phyloP scores from a whole-genome alignment of 306 rosid species.

The Inga leiocalycina region DNA sequence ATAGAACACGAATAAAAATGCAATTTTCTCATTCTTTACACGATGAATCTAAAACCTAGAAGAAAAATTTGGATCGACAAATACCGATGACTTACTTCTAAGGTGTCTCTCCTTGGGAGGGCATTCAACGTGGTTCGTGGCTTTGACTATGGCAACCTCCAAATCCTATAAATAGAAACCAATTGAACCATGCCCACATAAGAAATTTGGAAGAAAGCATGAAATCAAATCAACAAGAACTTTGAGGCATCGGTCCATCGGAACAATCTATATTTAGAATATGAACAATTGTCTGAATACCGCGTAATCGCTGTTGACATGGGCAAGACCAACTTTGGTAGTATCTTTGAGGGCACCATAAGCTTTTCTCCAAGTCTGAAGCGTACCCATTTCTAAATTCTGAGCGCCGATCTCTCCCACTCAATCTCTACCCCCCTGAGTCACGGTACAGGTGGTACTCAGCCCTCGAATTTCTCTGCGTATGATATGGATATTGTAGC shows the following conservation, averaged over 20 bases:
- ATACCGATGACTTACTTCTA: conserved; percentile 60
- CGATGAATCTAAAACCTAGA: conserved; percentile 15
- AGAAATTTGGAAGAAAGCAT: conserved; percentile 7
- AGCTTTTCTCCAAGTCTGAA: conserved; percentile 97
- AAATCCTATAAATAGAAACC: conserved; percentile 78
- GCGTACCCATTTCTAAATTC: conserved; percentile 75
- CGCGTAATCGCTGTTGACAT: conserved; percentile 99
- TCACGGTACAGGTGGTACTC: conserved; percentile 40
- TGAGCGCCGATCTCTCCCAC: conserved; percentile 39
- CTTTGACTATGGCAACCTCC: conserved; percentile 98
- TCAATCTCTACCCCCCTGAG: conserved; percentile 44
- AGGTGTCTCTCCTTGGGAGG: conserved; percentile 98
- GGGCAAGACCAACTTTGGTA: conserved; percentile 99
- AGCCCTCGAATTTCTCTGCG: conserved; percentile 39
- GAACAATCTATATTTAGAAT: conserved; percentile 34
- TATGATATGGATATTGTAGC: conserved; percentile 5
- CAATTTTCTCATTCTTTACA: conserved; percentile 10
- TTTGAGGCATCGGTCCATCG: conserved; percentile 7
- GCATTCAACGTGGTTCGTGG: conserved; percentile 97
- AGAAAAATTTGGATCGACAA: conserved; percentile 49
- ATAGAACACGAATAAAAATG: background rate
- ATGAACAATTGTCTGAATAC: conserved; percentile 18
- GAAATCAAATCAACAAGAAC: conserved; percentile 8
- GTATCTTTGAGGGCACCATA: conserved; percentile 92
- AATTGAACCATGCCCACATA: conserved; percentile 31